Base-by-base conservation (phyloP, 768 basidiomycete species). In the Auriculariales sp. region DNA sequence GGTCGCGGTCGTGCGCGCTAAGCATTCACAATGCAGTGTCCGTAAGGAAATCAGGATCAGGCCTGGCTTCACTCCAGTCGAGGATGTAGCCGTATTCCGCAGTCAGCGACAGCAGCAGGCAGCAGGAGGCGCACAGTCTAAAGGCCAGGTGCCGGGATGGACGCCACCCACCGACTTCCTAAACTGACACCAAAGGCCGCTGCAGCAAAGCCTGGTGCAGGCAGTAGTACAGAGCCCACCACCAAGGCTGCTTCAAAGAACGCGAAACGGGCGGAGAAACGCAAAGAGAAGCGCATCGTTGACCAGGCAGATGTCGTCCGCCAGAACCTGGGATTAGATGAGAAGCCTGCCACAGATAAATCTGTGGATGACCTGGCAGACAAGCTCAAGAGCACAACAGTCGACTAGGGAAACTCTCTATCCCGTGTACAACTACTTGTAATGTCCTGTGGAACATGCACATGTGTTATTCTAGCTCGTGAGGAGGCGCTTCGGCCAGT, bases 61-160 rank as follows among this genome's bases (percentile, higher is more conserved):
- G 25, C 92, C 90, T 2, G 92, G 92, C 0, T 97, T 83, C 66
- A 94, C 89, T 3, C 92, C 92, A 0, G 89, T 92, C 65, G 92
- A 97, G 64, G 92, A 97, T 65, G 75, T 93, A 6, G 73, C 77
- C n/a, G 79, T 81, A 45, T 97, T 92, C 65, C 77, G 88, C 48
- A 78, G 85, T 34, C 75, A 79, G 39, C 78, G 79, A 48, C 86
- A 89, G 61, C 72, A 78, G 47, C 77, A 80, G 60, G 73, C 79
- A 70, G 88, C 89, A 51, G 63, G 72, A 24, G 73, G 65, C 55
- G 55, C 73, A 2, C 64, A 84, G 4, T 79, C 84, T 28, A 83
- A 84, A 62, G 83, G 84, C n/a, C 81, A 85, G 58, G 78, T 90
- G 57, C 69, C 88, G 50, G 84, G 91, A 36, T 88, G 87, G 86